phyloP scores from a whole-genome alignment of 306 rosid species.

The Acacia confusa region DNA sequence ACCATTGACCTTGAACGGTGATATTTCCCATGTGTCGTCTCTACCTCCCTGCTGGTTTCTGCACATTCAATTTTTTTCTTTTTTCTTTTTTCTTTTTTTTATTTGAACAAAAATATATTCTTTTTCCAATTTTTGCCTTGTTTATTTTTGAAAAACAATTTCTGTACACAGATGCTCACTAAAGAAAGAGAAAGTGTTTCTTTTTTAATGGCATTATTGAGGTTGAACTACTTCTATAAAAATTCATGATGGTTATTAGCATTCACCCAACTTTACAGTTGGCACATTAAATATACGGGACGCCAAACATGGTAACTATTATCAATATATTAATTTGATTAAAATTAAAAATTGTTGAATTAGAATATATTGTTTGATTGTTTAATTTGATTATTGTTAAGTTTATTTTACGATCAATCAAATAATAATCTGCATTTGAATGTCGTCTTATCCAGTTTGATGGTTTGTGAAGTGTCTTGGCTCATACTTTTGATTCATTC shows the following conservation, averaged over 20 bases:
- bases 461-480: background rate
- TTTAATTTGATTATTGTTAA: background rate
- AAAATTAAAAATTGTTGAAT: background rate
- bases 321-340: background rate
- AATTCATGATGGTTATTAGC: background rate
- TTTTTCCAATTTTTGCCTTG: background rate
- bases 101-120: background rate
- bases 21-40: background rate
- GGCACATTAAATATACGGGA: background rate
- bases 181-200: conserved; percentile 27
- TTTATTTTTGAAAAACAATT: background rate
- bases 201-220: conserved; percentile 7
- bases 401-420: background rate
- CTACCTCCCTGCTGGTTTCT: background rate
- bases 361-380: background rate
- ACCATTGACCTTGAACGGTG: conserved; percentile 36
- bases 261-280: background rate
- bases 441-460: background rate
- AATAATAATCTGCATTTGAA: background rate
- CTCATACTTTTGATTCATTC: background rate
- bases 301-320: background rate
- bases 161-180: conserved; percentile 42
- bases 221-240: conserved; percentile 21
- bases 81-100: background rate
- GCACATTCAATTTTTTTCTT: conserved; percentile 19